A percentile compares a stretch with the other conserved stretches of the same genome.
phyloP scores from a whole-genome alignment of 768 basidiomycete genomes.

The Infundibulicybe gibba region DNA sequence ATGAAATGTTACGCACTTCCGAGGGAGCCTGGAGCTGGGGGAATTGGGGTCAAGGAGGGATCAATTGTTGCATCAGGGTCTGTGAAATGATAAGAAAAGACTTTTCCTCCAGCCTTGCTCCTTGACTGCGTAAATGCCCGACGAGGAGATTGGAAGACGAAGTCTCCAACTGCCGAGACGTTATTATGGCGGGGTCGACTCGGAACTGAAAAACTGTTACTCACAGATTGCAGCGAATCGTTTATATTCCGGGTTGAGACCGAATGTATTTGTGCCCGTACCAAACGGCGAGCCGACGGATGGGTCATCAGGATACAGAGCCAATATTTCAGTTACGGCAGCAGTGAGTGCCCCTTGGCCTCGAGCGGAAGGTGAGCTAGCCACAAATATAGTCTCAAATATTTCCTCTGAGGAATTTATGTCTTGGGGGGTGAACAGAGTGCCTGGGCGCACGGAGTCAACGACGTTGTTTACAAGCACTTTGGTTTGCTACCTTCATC shows the following conservation, averaged over 20 bases:
- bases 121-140: no score
- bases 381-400: slow-evolving; percentile 16
- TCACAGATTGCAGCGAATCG: slow-evolving; percentile 21
- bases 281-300: no score
- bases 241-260: slow-evolving; percentile 28
- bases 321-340: slow-evolving; percentile 15
- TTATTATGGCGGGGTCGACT: no score
- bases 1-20: no score
- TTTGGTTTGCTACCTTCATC: no score
- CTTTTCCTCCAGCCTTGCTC: no score
- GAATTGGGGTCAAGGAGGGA: no score
- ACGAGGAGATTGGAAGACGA: no score
- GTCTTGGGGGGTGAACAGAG: slow-evolving; percentile 24
- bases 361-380: slow-evolving; percentile 16
- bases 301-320: slow-evolving; percentile 37
- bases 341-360: slow-evolving; percentile 13
- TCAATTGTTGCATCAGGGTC: slow-evolving; percentile 13
- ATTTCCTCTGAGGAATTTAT: slow-evolving; percentile 16
- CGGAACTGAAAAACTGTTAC: no score
- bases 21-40: no score
- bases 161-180: slow-evolving; percentile 18
- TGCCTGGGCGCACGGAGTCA: slow-evolving; percentile 18
- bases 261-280: slow-evolving; percentile 38
- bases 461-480: not conserved
- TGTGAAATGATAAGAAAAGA: slow-evolving; percentile 12